A percentile compares a stretch with the other conserved stretches of the same genome.
Conservation (phyloP, 108 stramenopile genomes). For the Nitzschia inconspicua region DNA sequence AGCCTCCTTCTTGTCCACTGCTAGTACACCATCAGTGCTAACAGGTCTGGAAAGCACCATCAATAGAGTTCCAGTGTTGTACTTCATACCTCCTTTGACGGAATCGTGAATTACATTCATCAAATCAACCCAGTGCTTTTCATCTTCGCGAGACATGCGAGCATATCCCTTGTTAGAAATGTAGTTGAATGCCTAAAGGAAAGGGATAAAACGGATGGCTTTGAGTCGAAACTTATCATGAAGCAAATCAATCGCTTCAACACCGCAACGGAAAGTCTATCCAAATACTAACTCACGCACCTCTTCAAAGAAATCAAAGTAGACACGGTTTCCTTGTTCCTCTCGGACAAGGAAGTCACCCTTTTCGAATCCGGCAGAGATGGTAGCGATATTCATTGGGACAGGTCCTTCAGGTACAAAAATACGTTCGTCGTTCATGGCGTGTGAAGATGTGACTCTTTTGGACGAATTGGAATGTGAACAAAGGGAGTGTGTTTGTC, state of each 20-base stretch:
- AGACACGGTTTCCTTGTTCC: slow-evolving; percentile 86
- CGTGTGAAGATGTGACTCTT: background rate
- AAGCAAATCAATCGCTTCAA: background rate
- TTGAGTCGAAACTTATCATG: background rate
- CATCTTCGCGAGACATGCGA: slow-evolving; percentile 78
- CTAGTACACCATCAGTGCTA: slow-evolving; percentile 5
- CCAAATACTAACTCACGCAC: slow-evolving; percentile 24
- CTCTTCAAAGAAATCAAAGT: slow-evolving; percentile 88
- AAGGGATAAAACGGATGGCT: background rate
- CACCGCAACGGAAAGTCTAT: background rate
- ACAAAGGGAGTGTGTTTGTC: background rate
- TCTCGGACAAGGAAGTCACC: slow-evolving; percentile 88
- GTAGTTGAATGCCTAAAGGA: slow-evolving; percentile 80
- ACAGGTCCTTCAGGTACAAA: background rate
- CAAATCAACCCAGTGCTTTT: slow-evolving; percentile 83
- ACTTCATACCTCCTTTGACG: slow-evolving; percentile 87
- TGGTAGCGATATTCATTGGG: slow-evolving; percentile 77
- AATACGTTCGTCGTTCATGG: slow-evolving; percentile 5
- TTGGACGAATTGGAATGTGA: background rate
- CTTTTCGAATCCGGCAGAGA: slow-evolving; percentile 88
- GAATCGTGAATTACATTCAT: slow-evolving; percentile 82
- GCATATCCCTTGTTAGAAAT: slow-evolving; percentile 89
- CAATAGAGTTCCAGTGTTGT: slow-evolving; percentile 84
- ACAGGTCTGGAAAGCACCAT: slow-evolving; percentile 85
- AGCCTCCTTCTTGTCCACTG: slow-evolving; percentile 25